Conservation (phyloP, 2,329 filamentous ascomycete species). For the Cytospora piceae region DNA sequence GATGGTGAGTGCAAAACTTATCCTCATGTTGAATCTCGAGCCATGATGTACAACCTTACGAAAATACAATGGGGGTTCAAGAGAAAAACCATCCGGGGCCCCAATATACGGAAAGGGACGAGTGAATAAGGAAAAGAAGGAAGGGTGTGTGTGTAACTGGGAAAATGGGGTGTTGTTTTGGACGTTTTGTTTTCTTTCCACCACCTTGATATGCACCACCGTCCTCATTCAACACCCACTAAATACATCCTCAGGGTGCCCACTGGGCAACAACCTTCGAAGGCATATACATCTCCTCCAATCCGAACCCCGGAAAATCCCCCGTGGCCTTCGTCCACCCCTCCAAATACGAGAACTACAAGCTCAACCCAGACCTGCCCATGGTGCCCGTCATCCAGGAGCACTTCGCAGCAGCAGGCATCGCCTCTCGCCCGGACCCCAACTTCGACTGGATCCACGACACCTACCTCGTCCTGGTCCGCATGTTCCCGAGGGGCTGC, state of each 20-base stretch:
- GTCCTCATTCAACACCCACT: neutral
- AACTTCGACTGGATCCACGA: slow-evolving; percentile 75
- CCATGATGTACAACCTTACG: neutral
- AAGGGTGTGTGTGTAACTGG: too few relatives aligned
- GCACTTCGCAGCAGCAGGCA: slow-evolving; percentile 54
- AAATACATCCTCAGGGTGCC: slow-evolving; percentile 51
- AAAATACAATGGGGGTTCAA: neutral
- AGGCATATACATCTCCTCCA: slow-evolving; percentile 62
- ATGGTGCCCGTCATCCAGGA: slow-evolving; percentile 54
- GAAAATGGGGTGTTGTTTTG: too few relatives aligned
- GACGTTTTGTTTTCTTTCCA: too few relatives aligned
- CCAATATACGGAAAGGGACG: too few relatives aligned
- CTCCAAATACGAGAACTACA: slow-evolving; percentile 65
- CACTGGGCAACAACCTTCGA: slow-evolving; percentile 66
- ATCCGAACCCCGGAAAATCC: slow-evolving; percentile 62
- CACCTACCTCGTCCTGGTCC: slow-evolving; percentile 68
- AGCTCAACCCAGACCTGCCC: slow-evolving; percentile 61
- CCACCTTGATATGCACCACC: too few relatives aligned
- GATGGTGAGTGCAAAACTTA: slow-evolving; percentile 53
- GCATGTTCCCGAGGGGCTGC: slow-evolving; percentile 69
- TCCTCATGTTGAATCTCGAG: neutral
- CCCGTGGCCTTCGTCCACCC: slow-evolving; percentile 71
- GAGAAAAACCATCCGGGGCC: too few relatives aligned
- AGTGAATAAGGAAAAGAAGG: too few relatives aligned
- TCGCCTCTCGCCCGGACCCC: slow-evolving; percentile 56